These are phyloP conservation scores for Zalaria obscura DNA, from an alignment of 2,329 filamentous ascomycete species.

Conservation along the genomic window DNA sequence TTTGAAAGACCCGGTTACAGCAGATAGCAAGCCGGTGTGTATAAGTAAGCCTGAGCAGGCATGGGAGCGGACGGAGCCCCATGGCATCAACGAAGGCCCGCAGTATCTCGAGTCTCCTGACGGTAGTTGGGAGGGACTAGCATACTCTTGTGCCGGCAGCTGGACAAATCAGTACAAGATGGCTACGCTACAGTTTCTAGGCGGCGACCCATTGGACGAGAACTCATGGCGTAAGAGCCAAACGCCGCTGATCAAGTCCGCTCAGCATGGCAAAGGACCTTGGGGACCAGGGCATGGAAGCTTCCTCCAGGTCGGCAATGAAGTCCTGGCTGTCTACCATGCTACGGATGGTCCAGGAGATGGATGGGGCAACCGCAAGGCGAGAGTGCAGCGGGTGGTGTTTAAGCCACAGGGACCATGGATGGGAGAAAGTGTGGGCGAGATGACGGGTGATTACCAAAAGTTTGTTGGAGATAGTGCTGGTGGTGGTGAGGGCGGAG, in stretches of 20 bases:
- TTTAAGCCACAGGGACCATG: slow-evolving; percentile 22
- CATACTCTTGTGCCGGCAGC: slow-evolving; percentile 30
- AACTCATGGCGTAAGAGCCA: slow-evolving; percentile 24
- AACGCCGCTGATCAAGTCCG: slow-evolving; percentile 24
- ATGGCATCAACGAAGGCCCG: slow-evolving; percentile 32
- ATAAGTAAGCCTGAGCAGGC: slow-evolving; percentile 25
- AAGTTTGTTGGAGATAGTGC: slow-evolving; percentile 12
- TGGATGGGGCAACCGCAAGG: slow-evolving; percentile 30
- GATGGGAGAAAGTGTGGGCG: slow-evolving; percentile 27
- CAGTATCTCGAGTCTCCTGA: slow-evolving; percentile 23
- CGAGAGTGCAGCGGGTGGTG: slow-evolving; percentile 27
- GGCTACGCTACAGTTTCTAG: slow-evolving; percentile 26
- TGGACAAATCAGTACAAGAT: slow-evolving; percentile 37
- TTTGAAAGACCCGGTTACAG: slow-evolving; percentile 21
- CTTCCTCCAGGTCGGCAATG: slow-evolving; percentile 26
- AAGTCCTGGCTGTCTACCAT: slow-evolving; percentile 30
- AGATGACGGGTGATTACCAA: slow-evolving; percentile 17
- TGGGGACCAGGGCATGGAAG: slow-evolving; percentile 33
- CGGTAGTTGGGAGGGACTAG: slow-evolving; percentile 26
- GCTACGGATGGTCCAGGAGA: slow-evolving; percentile 29
- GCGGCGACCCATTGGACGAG: slow-evolving; percentile 24
- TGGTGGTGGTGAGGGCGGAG: not conserved
- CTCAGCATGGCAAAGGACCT: slow-evolving; percentile 19
- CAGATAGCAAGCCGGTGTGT: slow-evolving; percentile 19
- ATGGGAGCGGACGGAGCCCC: slow-evolving; percentile 25